These are phyloP conservation scores for Suillus occidentalis DNA, from an alignment of 768 basidiomycete species.

Conservation along the genomic window DNA sequence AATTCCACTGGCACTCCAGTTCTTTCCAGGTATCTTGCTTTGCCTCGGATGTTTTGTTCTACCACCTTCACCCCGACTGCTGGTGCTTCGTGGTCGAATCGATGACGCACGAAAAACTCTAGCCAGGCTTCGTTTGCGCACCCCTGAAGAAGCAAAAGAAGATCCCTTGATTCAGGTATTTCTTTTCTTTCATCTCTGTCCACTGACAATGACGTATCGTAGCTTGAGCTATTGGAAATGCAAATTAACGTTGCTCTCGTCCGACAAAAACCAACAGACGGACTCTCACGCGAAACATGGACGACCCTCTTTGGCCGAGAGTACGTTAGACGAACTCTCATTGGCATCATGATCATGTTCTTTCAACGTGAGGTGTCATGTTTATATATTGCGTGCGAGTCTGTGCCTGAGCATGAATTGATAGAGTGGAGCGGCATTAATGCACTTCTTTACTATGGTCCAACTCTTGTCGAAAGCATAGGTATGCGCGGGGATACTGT, in stretches of 20 bases:
- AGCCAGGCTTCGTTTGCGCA: conserved; percentile 48
- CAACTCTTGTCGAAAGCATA: conserved; percentile 63
- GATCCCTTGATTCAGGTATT: conserved; percentile 55
- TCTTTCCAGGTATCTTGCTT: conserved; percentile 67
- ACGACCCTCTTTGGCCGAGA: conserved; percentile 50
- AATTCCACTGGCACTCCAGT: conserved; percentile 70
- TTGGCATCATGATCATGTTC: conserved; percentile 76
- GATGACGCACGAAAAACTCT: conserved; percentile 62
- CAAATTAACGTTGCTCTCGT: conserved; percentile 61
- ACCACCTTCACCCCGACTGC: conserved; percentile 49
- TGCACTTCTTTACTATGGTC: conserved; percentile 81
- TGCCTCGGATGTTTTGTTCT: conserved; percentile 55
- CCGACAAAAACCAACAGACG: conserved; percentile 30
- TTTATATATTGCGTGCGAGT: not conserved
- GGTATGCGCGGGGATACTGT: conserved; percentile 61
- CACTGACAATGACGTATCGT: not conserved
- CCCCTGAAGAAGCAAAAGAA: conserved; percentile 41
- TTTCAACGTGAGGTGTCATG: conserved; percentile 65
- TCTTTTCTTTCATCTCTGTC: not conserved
- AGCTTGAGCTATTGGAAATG: conserved; percentile 81
- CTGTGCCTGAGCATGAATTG: not conserved
- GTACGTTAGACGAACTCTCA: conserved; percentile 60
- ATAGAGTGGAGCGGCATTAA: conserved; percentile 89
- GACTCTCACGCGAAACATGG: conserved; percentile 47
- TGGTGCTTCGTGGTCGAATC: conserved; percentile 48